Base-by-base conservation (phyloP, 2,329 filamentous ascomycete species). In the Paraphoma chrysanthemicola region DNA sequence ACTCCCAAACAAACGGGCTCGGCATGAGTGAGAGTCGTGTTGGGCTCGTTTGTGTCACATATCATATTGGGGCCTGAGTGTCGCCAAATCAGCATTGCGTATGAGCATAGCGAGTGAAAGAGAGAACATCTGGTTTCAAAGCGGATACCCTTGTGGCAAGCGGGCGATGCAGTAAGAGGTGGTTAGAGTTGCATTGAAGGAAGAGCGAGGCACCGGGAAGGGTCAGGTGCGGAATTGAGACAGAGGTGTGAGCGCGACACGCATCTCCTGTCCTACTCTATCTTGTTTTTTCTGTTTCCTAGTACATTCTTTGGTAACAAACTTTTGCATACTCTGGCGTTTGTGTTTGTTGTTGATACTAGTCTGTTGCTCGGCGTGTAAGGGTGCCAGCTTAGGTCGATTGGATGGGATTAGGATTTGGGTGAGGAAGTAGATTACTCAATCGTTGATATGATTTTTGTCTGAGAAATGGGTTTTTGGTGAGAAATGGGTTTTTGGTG, bases 1-100 rank as follows among this genome's bases (percentile, higher is more conserved):
- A 53, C 51, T 53, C 51, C 51, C 51, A 17, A 53, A 53, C 39
- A 53, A 53, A 53, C 51, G 51, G 36, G 44, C 44, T 53, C 51
- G 51, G 29, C 51, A 44, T 38, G 51, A 53, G 28, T 53, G 39
- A 42, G 16, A 42, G 33, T 36, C 33, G 14, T 36, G 36, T 33
- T 52, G 44, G 29, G 10, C 4, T 38, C 31, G 18, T 36, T 23
- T 42, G 39, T 42, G 39, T n/a, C 5, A 23, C 23, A 2, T 23
- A 3, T n/a, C 4, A 3, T 3, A 17, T 14, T 36, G 39, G 39
- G 3, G 39, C 39, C 4, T 42, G n/a, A 42, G 16, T 3, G 23
- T 23, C 23, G 23, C 23, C 23, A 23, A 3, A 5, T 2, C 5
- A 23, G 23, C 5, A 5, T 23, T 23, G 23, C 39, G 14, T 16